phyloP scores from a whole-genome alignment of 1,284 basidiomycete genomes.

The Microstroma glucosiphilum region DNA sequence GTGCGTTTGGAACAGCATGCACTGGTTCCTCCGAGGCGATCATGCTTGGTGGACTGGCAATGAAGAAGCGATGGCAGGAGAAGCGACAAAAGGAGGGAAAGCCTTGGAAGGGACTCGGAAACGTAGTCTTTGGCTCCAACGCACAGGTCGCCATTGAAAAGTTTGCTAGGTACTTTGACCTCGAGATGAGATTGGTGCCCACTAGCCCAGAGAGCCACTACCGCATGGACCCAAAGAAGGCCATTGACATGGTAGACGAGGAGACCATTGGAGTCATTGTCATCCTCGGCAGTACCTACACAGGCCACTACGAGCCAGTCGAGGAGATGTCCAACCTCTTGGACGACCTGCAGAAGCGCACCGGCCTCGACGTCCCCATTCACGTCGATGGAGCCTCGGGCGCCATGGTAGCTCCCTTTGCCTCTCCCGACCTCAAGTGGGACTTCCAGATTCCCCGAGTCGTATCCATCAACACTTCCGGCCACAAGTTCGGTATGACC shows the following conservation, averaged over 20 bases:
- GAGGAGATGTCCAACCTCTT: constrained; percentile 76
- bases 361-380: constrained; percentile 59
- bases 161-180: constrained; percentile 81
- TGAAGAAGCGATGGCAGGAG: constrained; percentile 91
- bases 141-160: constrained; percentile 59
- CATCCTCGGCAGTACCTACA: constrained; percentile 71
- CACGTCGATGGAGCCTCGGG: constrained; percentile 60
- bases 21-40: constrained; percentile 85
- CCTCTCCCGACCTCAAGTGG: constrained; percentile 70
- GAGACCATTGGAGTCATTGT: constrained; percentile 60
- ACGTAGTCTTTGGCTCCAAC: constrained; percentile 73
- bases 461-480: constrained; percentile 66
- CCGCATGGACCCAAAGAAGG: constrained; percentile 72
- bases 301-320: constrained; percentile 87
- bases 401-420: constrained; percentile 64
- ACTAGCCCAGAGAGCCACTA: constrained; percentile 54
- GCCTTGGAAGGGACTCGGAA: constrained; percentile 52
- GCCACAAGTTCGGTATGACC: constrained; percentile 59
- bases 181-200: constrained; percentile 57
- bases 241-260: constrained; percentile 82
- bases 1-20: constrained; percentile 64
- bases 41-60: constrained; percentile 84
- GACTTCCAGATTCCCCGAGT: constrained; percentile 63
- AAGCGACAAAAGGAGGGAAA: constrained; percentile 72
- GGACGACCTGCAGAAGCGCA: constrained; percentile 76